phyloP scores from a whole-genome alignment of 2,329 filamentous ascomycete genomes.

The Aquanectria penicillioides region DNA sequence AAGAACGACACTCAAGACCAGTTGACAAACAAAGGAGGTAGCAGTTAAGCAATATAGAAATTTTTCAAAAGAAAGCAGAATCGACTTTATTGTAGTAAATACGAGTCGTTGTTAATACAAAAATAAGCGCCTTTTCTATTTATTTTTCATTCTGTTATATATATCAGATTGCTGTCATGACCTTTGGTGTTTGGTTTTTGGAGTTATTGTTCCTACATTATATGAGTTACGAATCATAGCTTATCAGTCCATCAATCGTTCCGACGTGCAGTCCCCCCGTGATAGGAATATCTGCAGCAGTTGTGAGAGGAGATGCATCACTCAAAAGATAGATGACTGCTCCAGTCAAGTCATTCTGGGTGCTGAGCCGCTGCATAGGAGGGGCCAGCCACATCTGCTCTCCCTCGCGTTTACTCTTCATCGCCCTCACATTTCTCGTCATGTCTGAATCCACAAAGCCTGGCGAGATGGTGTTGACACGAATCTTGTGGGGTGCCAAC shows the following conservation, averaged over 20 bases:
- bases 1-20: no score
- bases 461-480: constrained; percentile 52
- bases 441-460: constrained; percentile 51
- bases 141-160: no score
- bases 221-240: constrained; percentile 42
- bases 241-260: constrained; percentile 49
- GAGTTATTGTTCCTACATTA: neutral
- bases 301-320: constrained; percentile 55
- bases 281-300: constrained; percentile 55
- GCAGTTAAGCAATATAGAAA: no score
- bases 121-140: no score
- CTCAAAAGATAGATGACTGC: constrained; percentile 55
- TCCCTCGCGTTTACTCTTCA: constrained; percentile 46
- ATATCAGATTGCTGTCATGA: no score
- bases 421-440: constrained; percentile 44
- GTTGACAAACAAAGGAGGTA: no score
- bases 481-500: constrained; percentile 48
- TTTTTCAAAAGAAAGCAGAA: no score
- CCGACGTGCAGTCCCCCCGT: constrained; percentile 55
- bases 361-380: constrained; percentile 51
- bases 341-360: constrained; percentile 53
- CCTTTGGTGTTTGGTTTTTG: no score
- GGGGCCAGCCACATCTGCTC: constrained; percentile 52
- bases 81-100: no score
- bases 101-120: no score